Evolutionary conservation across 768 basidiomycete species (phyloP).

Genomic region (Glaciozyma martinii): DNA sequence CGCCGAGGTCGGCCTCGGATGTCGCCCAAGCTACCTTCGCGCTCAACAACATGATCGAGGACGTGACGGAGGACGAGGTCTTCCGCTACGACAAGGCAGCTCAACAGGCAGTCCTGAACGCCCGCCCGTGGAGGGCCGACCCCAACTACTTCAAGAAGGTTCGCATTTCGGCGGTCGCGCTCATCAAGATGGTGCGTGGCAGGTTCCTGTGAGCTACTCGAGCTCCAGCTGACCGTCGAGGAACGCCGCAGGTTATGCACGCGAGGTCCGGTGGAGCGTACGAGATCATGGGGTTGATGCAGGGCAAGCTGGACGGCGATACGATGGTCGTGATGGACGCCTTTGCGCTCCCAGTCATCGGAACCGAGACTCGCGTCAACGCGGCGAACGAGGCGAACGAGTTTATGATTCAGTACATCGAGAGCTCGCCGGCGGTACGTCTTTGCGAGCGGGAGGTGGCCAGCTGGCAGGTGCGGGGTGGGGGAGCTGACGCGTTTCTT

Average conservation of each 20-base stretch:
- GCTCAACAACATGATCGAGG: constrained; percentile 40
- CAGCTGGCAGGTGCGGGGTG: neutral
- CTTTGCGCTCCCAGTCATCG: constrained; percentile 92
- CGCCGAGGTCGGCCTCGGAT: neutral
- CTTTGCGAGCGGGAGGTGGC: neutral
- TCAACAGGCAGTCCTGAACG: constrained; percentile 45
- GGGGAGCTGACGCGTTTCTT: neutral
- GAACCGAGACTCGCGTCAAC: constrained; percentile 96
- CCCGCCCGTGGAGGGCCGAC: constrained; percentile 81
- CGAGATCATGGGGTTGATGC: constrained; percentile 99
- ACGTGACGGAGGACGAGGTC: constrained; percentile 10
- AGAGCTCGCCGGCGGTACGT: constrained; percentile 64
- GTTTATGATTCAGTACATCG: constrained; percentile 93
- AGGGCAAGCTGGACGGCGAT: constrained; percentile 43
- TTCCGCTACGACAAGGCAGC: constrained; percentile 38
- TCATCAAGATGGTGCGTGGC: constrained; percentile 57
- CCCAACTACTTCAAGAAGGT: constrained; percentile 47
- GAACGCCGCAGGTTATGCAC: constrained; percentile 50
- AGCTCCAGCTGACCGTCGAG: constrained; percentile 43
- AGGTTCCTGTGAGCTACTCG: neutral
- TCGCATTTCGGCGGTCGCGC: constrained; percentile 46
- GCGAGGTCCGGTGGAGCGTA: constrained; percentile 93
- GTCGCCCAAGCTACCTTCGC: constrained; percentile 40
- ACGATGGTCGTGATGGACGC: constrained; percentile 74
- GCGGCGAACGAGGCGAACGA: constrained; percentile 92